Evolutionary conservation across 768 basidiomycete species (phyloP), one percentile per base, ranked within the genome.

Genomic region (Boletus insuetus): DNA sequence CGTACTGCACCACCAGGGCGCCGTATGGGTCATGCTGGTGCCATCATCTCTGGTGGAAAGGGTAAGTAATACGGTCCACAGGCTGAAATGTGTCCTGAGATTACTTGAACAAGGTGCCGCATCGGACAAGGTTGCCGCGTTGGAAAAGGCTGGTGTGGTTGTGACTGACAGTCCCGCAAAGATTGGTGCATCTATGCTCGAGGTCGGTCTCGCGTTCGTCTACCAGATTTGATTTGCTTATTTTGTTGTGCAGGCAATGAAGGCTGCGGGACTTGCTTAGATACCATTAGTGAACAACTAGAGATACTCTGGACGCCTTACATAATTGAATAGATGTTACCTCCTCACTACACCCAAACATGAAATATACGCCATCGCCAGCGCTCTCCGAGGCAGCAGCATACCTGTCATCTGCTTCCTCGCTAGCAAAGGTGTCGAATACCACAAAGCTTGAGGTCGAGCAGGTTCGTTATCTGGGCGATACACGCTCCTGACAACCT

Each of bases 11-110:
- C 97, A 50, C 97, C 97, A 38, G 97, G 97, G 39, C 81, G 97
- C 66, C 88, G 97, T 63, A 99, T 98, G 95, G 94, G 95, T 45
- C 94, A 98, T 68, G 94, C 95, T 54, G 97, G 97, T 62, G 97
- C 97, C 58, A 98, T 98, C 72, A 98, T 98, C 58, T 86, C 91
- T 49, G 97, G 97, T 58, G 97, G 97, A 42, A 99, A 98, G 79
- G 97, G 95, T 83, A 50, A 64, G 77, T 53, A 47, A 37, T 4
- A 39, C 46, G 0, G 22, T 34, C 7, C 13, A n/a, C n/a, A 16
- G 17, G 31, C 5, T 22, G 5, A 46, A 45, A 31, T 26, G 22
- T 17, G 12, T 48, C 26, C 42, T 57, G n/a, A 51, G 22, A 11
- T 26, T 6, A n/a, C 14, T 47, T 26, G 45, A 39, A 58, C 24